phyloP scores from a whole-genome alignment of 2,329 filamentous ascomycete species.

The Colletotrichum tanaceti region DNA sequence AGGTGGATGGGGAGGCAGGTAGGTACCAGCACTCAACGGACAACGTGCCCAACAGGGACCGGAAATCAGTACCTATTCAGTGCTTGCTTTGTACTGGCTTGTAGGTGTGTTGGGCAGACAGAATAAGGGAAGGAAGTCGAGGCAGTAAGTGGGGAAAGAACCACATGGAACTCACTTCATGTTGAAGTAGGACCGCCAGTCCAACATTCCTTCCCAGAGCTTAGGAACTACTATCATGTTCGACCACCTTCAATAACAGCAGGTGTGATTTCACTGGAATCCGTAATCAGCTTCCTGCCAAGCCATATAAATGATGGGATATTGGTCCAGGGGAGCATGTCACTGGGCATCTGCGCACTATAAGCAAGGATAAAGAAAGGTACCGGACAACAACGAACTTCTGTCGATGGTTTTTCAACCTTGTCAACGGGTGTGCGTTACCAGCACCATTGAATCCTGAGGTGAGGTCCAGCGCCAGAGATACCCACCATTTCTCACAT shows the following conservation, averaged over 20 bases:
- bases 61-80: neutral
- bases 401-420: too few species aligned
- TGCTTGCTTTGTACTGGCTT: neutral
- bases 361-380: neutral
- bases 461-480: neutral
- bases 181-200: neutral
- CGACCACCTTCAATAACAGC: too few species aligned
- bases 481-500: slow-evolving; percentile 2
- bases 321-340: neutral
- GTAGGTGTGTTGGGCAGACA: neutral
- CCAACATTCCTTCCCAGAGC: neutral
- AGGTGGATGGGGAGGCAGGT: too few species aligned
- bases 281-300: neutral
- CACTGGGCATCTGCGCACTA: neutral
- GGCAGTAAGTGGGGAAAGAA: neutral
- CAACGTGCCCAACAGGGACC: neutral
- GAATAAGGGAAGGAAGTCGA: neutral
- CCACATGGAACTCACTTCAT: neutral
- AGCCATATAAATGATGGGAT: neutral
- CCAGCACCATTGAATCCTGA: neutral
- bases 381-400: slow-evolving; percentile 3
- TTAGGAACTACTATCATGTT: neutral
- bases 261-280: neutral
- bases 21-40: neutral
- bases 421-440: slow-evolving; percentile 4